phyloP scores from a whole-genome alignment of 306 rosid species.

The Crotalaria pallida region DNA sequence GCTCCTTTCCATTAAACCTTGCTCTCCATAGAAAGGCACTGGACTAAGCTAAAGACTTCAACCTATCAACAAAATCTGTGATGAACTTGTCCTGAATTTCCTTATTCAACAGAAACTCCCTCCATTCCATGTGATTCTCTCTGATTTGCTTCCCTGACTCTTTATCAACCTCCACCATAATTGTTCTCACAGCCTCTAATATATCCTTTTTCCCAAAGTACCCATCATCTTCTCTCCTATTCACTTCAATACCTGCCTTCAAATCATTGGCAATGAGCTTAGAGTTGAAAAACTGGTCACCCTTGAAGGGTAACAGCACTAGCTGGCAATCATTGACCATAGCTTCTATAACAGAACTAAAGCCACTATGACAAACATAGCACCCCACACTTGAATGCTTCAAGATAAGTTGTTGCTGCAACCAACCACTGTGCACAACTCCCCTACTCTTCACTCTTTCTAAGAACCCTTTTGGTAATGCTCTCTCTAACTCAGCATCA shows the following conservation, averaged over 20 bases:
- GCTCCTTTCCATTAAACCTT: background rate
- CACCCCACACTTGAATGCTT: constrained; percentile 37
- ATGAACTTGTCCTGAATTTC: constrained; percentile 35
- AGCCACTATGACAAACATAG: constrained; percentile 39
- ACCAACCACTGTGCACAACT: constrained; percentile 44
- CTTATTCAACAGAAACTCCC: constrained; percentile 26
- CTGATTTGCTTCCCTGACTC: constrained; percentile 32
- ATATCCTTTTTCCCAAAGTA: constrained; percentile 35
- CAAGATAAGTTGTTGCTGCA: constrained; percentile 41
- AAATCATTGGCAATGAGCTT: constrained; percentile 31
- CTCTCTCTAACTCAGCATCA: constrained; percentile 19
- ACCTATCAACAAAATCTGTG: constrained; percentile 6
- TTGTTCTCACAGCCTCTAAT: constrained; percentile 20
- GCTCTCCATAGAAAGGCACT: background rate
- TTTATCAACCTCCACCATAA: constrained; percentile 25
- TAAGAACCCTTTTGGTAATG: constrained; percentile 32
- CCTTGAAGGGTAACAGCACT: constrained; percentile 41
- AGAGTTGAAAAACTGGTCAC: constrained; percentile 46
- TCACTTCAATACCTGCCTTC: constrained; percentile 37
- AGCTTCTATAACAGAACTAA: constrained; percentile 50
- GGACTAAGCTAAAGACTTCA: constrained; percentile 20
- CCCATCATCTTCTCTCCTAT: constrained; percentile 41
- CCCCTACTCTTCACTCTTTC: constrained; percentile 43
- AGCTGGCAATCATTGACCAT: constrained; percentile 39
- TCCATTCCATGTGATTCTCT: constrained; percentile 35